These are phyloP conservation scores for Colletotrichum sp. DNA, from an alignment of 2,329 filamentous ascomycete species.

Conservation along the genomic window DNA sequence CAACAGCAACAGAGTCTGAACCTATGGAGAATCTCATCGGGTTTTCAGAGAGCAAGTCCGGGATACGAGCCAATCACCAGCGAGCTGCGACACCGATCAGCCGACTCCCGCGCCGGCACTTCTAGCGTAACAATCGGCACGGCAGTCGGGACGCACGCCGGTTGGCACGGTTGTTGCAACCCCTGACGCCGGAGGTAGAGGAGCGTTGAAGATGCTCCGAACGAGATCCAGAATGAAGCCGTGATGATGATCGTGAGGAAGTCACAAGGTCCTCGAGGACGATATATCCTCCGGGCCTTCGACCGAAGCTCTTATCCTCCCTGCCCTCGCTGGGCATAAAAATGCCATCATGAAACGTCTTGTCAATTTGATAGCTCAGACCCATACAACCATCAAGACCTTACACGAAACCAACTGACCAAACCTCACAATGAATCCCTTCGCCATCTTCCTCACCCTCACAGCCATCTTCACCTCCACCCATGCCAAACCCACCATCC, in stretches of 20 bases:
- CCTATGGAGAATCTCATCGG: neutral
- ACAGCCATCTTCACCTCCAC: too few relatives aligned
- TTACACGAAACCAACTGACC: too few relatives aligned
- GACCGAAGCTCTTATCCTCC: too few relatives aligned
- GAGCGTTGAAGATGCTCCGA: neutral
- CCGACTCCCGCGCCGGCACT: neutral
- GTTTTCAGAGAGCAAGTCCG: neutral
- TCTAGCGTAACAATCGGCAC: rapidly evolving
- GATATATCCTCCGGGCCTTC: too few relatives aligned
- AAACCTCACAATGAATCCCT: neutral
- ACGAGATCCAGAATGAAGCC: neutral
- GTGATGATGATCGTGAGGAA: rapidly evolving
- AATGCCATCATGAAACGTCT: too few relatives aligned
- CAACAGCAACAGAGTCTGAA: too few relatives aligned
- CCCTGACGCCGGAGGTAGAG: neutral
- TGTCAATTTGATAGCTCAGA: rapidly evolving
- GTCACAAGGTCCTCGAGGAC: too few relatives aligned
- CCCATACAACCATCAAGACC: too few relatives aligned
- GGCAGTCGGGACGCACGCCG: neutral
- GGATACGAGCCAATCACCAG: neutral
- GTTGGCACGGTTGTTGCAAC: neutral
- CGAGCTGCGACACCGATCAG: rapidly evolving
- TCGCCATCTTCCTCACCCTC: too few relatives aligned
- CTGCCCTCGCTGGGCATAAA: too few relatives aligned
- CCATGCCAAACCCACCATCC: too few relatives aligned